phyloP scores from a whole-genome alignment of 2,329 filamentous ascomycete species.

The Plenodomus tracheiphilus region DNA sequence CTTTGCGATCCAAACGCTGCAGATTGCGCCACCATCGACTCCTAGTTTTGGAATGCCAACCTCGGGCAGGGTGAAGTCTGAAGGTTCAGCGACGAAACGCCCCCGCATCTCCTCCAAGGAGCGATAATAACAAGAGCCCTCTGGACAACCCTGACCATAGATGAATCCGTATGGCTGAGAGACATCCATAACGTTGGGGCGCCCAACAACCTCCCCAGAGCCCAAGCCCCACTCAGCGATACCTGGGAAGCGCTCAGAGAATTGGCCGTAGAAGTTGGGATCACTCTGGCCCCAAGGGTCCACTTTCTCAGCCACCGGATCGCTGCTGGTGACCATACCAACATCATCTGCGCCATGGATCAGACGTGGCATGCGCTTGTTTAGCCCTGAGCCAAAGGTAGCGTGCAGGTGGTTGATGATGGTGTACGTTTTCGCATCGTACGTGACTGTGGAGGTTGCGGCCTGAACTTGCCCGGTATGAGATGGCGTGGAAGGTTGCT shows the following conservation, averaged over 20 bases:
- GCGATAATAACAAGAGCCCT: slow-evolving; percentile 79
- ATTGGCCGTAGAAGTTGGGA: slow-evolving; percentile 73
- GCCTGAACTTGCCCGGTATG: slow-evolving; percentile 64
- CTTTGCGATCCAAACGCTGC: slow-evolving; percentile 88
- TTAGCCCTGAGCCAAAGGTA: slow-evolving; percentile 66
- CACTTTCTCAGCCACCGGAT: slow-evolving; percentile 74
- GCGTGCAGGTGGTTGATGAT: slow-evolving; percentile 80
- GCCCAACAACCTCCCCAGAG: slow-evolving; percentile 72
- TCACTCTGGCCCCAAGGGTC: slow-evolving; percentile 83
- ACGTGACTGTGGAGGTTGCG: slow-evolving; percentile 75
- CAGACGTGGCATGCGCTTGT: slow-evolving; percentile 74
- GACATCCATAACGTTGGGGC: slow-evolving; percentile 87
- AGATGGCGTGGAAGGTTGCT: slow-evolving; percentile 57
- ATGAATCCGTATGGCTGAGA: slow-evolving; percentile 83
- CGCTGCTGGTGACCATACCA: slow-evolving; percentile 77
- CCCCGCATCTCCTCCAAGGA: slow-evolving; percentile 74
- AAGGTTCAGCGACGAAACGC: slow-evolving; percentile 69
- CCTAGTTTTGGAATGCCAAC: slow-evolving; percentile 78
- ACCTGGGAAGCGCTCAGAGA: slow-evolving; percentile 75
- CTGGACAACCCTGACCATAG: slow-evolving; percentile 83
- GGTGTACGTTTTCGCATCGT: slow-evolving; percentile 80
- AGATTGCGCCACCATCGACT: slow-evolving; percentile 70
- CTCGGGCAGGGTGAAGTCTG: slow-evolving; percentile 63
- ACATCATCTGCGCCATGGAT: slow-evolving; percentile 82
- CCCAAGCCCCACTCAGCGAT: slow-evolving; percentile 77